Conservation (phyloP, 768 basidiomycete species). For the Artomyces pyxidatus region DNA sequence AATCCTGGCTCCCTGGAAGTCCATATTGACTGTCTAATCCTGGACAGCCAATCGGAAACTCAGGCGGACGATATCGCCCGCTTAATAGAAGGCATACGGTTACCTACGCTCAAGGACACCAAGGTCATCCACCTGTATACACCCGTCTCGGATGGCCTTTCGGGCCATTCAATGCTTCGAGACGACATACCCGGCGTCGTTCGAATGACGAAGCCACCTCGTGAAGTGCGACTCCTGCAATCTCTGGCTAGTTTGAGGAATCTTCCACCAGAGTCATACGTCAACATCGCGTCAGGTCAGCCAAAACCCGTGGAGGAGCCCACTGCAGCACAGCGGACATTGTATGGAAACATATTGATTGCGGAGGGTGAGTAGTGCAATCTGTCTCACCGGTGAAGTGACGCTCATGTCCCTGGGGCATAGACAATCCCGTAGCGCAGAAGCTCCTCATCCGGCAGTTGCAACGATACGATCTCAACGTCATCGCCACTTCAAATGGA, state of each 20-base stretch:
- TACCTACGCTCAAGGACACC: slow-evolving; percentile 37
- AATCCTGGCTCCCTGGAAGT: slow-evolving; percentile 23
- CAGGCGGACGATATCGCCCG: slow-evolving; percentile 49
- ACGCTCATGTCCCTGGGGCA: background rate
- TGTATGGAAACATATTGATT: slow-evolving; percentile 61
- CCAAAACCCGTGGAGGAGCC: slow-evolving; percentile 39
- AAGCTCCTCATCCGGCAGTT: slow-evolving; percentile 61
- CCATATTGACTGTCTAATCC: slow-evolving; percentile 53
- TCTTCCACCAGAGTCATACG: slow-evolving; percentile 36
- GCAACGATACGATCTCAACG: slow-evolving; percentile 50
- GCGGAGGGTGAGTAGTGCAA: slow-evolving; percentile 47
- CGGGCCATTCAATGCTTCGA: slow-evolving; percentile 43
- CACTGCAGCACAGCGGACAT: slow-evolving; percentile 40
- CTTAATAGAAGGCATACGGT: slow-evolving; percentile 34
- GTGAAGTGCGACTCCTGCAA: slow-evolving; percentile 51
- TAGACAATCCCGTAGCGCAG: slow-evolving; percentile 68
- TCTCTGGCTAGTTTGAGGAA: slow-evolving; percentile 54
- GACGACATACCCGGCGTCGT: slow-evolving; percentile 47
- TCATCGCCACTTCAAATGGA: slow-evolving; percentile 57
- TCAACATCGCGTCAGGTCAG: slow-evolving; percentile 29
- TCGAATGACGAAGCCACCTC: slow-evolving; percentile 66
- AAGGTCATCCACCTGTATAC: slow-evolving; percentile 69
- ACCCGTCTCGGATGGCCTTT: slow-evolving; percentile 48
- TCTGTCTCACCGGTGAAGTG: background rate
- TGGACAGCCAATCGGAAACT: slow-evolving; percentile 59